Evolutionary conservation across 176 grass and related monocot genomes (phyloP).

Genomic region (Neostapfia colusana): DNA sequence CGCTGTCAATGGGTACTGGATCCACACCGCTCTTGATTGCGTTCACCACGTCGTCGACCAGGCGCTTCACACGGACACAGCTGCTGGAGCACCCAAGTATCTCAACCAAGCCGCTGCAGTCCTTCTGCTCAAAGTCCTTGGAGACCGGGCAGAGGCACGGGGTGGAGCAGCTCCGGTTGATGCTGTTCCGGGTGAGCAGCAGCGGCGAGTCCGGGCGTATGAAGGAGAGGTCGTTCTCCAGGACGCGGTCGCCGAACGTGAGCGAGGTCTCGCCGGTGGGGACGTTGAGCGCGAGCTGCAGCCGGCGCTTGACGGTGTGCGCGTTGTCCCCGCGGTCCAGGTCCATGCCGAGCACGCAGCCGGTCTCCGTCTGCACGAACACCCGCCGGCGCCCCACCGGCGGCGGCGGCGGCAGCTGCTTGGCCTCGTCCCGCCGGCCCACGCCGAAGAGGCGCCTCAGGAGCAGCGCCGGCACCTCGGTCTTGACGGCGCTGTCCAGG

Average conservation of each 20-base stretch:
- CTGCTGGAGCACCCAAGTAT: conserved; percentile 59
- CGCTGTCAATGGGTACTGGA: conserved; percentile 59
- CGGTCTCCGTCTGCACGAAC: conserved; percentile 85
- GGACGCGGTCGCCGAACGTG: conserved; percentile 70
- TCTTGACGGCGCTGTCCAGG: conserved; percentile 53
- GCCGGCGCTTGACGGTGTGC: conserved; percentile 69
- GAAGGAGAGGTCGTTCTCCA: conserved; percentile 72
- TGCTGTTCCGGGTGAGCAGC: conserved; percentile 68
- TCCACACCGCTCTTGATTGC: conserved; percentile 63
- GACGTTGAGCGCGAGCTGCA: conserved; percentile 76
- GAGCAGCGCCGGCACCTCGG: conserved; percentile 61
- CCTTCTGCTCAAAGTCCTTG: conserved; percentile 63
- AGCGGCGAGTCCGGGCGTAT: conserved; percentile 58
- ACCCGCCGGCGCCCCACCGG: conserved; percentile 63
- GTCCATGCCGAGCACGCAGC: conserved; percentile 74
- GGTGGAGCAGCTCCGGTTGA: conserved; percentile 81
- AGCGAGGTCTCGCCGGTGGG: conserved; percentile 74
- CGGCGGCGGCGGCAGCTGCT: conserved; percentile 29
- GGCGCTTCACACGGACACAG: conserved; percentile 44
- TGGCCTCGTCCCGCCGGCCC: conserved; percentile 44
- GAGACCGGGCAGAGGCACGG: conserved; percentile 67
- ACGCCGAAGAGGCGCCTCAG: conserved; percentile 43
- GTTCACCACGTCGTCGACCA: conserved; percentile 59
- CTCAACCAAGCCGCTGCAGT: conserved; percentile 49
- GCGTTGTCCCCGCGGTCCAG: conserved; percentile 76